These are phyloP conservation scores for Malus domestica DNA, from an alignment of 306 rosid species.

Conservation along the genomic window DNA sequence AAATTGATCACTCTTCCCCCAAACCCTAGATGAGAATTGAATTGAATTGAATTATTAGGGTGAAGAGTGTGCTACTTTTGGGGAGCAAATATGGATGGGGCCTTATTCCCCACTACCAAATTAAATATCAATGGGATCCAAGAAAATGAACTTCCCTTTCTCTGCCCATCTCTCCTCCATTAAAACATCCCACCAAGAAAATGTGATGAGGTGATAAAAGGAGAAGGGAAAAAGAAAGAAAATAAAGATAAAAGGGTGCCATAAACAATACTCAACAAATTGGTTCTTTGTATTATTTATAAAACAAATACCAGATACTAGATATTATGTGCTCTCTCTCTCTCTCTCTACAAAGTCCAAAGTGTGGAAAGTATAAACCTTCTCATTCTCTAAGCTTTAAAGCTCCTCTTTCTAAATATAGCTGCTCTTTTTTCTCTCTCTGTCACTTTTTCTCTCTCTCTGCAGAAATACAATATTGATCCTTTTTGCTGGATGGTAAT, in stretches of 20 bases:
- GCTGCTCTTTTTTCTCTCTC: neutral
- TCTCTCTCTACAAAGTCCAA: neutral
- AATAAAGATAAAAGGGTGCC: constrained; percentile 12
- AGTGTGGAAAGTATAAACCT: neutral
- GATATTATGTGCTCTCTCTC: neutral
- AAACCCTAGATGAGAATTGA: constrained; percentile 16
- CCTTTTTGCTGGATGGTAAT: constrained; percentile 19
- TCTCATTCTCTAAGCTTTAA: neutral
- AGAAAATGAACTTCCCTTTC: constrained; percentile 13
- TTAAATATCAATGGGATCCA: constrained; percentile 35
- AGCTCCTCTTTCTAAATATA: constrained; percentile 8
- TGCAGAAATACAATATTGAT: neutral
- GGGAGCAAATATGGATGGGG: constrained; percentile 87
- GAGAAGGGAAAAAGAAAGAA: neutral
- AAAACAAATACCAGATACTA: constrained; percentile 5
- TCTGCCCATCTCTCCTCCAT: constrained; percentile 20
- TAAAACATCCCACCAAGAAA: constrained; percentile 31
- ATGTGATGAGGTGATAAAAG: constrained; percentile 14
- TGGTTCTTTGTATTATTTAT: constrained; percentile 10
- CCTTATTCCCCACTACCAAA: constrained; percentile 47
- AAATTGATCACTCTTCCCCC: neutral
- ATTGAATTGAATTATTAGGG: constrained; percentile 33
- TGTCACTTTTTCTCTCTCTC: constrained; percentile 13
- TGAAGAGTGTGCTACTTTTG: constrained; percentile 69
- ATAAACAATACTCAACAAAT: neutral